Evolutionary conservation across 352 stramenopile species (phyloP).

Genomic region (Globisporangium cederbergense): DNA sequence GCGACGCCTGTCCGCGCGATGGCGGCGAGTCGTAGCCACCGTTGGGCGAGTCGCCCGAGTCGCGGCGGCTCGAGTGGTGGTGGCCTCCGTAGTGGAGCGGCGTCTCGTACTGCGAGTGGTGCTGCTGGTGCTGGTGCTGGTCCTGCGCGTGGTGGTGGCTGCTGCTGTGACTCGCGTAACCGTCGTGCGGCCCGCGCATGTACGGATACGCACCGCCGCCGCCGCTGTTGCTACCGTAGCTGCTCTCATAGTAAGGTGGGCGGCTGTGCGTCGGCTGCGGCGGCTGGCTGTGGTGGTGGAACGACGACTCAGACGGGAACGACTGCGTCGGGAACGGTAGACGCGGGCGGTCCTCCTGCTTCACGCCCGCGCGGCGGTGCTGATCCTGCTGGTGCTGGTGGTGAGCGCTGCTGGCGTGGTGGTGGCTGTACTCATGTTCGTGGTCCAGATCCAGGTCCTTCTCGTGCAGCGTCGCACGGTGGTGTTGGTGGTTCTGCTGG

Average conservation of each 20-base stretch:
- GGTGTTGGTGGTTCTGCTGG: conserved; percentile 1
- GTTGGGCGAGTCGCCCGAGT: conserved; percentile 5
- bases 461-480: conserved; percentile 13
- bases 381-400: conserved; percentile 6
- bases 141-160: conserved; percentile 5
- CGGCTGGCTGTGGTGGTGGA: conserved; percentile 27
- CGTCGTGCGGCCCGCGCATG: conserved; percentile 29
- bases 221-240: conserved; percentile 1
- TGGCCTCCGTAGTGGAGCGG: conserved; percentile 13
- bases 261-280: conserved; percentile 13
- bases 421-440: conserved; percentile 12
- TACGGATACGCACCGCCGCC: conserved; percentile 34
- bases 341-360: conserved; percentile 41
- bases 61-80: background rate
- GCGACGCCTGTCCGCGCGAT: conserved; percentile 18
- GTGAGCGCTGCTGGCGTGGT: background rate
- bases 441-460: conserved; percentile 27
- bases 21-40: conserved; percentile 31
- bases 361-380: conserved; percentile 10
- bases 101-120: conserved; percentile 30
- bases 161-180: conserved; percentile 19
- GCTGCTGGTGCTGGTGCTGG: conserved; percentile 7
- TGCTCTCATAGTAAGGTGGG: conserved; percentile 23
- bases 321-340: conserved; percentile 57
- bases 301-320: conserved; percentile 59